Evolutionary conservation across 768 basidiomycete genomes (phyloP).

Genomic region (Suillus brevipes): DNA sequence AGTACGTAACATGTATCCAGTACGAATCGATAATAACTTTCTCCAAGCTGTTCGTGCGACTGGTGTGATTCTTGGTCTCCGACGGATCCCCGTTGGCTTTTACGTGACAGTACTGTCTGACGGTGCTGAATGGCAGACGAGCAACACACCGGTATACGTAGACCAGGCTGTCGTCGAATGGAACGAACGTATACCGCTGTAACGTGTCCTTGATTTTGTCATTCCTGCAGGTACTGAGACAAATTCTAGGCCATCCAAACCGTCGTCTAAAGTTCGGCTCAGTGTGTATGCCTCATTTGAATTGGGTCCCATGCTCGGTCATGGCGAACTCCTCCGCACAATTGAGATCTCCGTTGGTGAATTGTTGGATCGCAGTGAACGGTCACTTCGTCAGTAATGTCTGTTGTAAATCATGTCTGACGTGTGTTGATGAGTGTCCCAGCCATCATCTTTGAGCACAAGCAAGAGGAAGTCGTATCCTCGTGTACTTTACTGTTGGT

Average conservation of each 20-base stretch:
- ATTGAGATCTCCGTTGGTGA: constrained; percentile 2
- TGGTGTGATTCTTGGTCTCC: constrained; percentile 7
- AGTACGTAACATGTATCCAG: not conserved
- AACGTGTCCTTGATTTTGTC: not conserved
- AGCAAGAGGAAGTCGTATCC: not conserved
- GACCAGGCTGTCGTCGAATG: not conserved
- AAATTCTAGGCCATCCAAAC: not conserved
- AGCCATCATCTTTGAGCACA: not conserved
- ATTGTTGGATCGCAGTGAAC: constrained; percentile 2
- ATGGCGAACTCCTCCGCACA: constrained; percentile 6
- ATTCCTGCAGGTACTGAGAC: not conserved
- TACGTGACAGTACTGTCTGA: not conserved
- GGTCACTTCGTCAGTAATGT: not conserved
- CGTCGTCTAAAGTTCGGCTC: not conserved
- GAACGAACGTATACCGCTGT: constrained; percentile 5
- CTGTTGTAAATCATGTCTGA: not conserved
- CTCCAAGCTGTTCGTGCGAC: constrained; percentile 12
- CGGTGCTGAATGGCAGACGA: not conserved
- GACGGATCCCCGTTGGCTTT: constrained; percentile 13
- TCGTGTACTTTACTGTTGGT: not conserved
- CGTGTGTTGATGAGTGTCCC: not conserved
- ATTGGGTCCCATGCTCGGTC: constrained; percentile 7
- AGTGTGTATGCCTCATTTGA: constrained; percentile 12
- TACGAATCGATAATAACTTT: not conserved
- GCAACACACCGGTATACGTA: not conserved